Evolutionary conservation across 208 protist genomes (phyloP).

Genomic region (Angomonas deanei): DNA sequence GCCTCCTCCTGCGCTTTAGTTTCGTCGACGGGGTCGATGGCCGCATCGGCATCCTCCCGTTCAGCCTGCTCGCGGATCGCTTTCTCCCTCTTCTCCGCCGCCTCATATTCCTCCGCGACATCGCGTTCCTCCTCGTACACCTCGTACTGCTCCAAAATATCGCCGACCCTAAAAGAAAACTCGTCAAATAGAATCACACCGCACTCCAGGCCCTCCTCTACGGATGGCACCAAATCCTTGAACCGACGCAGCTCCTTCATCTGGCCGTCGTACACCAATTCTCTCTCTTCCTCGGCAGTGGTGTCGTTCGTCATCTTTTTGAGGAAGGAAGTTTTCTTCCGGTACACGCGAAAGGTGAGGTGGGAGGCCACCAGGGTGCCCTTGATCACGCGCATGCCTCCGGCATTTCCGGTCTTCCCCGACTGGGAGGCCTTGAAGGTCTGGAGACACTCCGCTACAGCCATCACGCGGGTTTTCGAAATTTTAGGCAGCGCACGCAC

Average conservation of each 20-base stretch:
- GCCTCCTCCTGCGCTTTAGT: too few relatives aligned
- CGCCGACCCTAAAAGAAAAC: slow-evolving; percentile 73
- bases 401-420: slow-evolving; percentile 75
- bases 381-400: slow-evolving; percentile 71
- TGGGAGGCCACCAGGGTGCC: slow-evolving; percentile 67
- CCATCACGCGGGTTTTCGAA: slow-evolving; percentile 49
- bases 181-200: slow-evolving; percentile 87
- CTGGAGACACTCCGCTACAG: slow-evolving; percentile 72
- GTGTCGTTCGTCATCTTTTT: not conserved
- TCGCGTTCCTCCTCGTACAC: slow-evolving; percentile 71
- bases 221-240: slow-evolving; percentile 80
- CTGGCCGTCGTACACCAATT: slow-evolving; percentile 77
- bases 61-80: slow-evolving; percentile 22
- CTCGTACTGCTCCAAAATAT: slow-evolving; percentile 76
- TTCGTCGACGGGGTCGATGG: too few relatives aligned
- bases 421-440: slow-evolving; percentile 84
- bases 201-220: slow-evolving; percentile 85
- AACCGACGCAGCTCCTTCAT: slow-evolving; percentile 87
- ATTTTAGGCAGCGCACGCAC: slow-evolving; percentile 74
- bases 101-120: slow-evolving; percentile 75
- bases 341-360: slow-evolving; percentile 61
- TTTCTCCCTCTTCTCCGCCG: slow-evolving; percentile 59
- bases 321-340: slow-evolving; percentile 24
- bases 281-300: slow-evolving; percentile 24
- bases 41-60: not conserved